Base-by-base conservation (phyloP, 192 early-diverging fungal species). In the Entomortierella lignicola region DNA sequence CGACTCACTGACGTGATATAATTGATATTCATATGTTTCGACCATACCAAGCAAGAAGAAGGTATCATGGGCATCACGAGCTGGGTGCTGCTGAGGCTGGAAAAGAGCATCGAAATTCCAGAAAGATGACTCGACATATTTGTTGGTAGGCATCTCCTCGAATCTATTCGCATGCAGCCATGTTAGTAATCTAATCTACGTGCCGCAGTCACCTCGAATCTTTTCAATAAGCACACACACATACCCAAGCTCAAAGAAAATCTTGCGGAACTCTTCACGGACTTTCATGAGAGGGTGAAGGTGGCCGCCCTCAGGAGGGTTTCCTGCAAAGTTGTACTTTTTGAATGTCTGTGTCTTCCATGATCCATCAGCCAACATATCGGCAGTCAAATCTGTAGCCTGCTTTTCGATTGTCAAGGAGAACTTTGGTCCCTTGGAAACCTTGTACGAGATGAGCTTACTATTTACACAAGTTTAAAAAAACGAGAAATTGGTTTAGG, bases 21-120 rank as follows among this genome's bases (percentile, higher is more conserved):
- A 25, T 18, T 37, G 42, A 4, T 6, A 25, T n/a, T 39, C 10
- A 25, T 8, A 13, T 42, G 21, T 53, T 15, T 26, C 26, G 50
- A 60, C 62, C n/a, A 37, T 79, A 79, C 75, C 75, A 31, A 63
- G 66, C 69, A 95, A 69, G 80, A 91, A 95, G 84, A 95, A 95
- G 18, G 94, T 95, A 48, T 95, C 94, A 73, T 95, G 94, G 50
- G 93, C 86, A 75, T 94, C 92, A 71, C 94, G 89, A 11, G 93
- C 96, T 56, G 97, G 92, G 71, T 99, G 98, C 85, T 99, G 95
- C 89, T 99, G 98, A 37, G 98, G 98, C 80, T 98, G 97, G 90
- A 97, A 99, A 64, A 99, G 91, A 27, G 97, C 94, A 82, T 99
- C 98, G 83, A 99, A 99, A 87, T 99, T 99, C 98, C 98, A 99